Evolutionary conservation across 495 filamentous ascomycete species (phyloP), one percentile per base, ranked within the genome.

Genomic region (Penicillium crystallinum): DNA sequence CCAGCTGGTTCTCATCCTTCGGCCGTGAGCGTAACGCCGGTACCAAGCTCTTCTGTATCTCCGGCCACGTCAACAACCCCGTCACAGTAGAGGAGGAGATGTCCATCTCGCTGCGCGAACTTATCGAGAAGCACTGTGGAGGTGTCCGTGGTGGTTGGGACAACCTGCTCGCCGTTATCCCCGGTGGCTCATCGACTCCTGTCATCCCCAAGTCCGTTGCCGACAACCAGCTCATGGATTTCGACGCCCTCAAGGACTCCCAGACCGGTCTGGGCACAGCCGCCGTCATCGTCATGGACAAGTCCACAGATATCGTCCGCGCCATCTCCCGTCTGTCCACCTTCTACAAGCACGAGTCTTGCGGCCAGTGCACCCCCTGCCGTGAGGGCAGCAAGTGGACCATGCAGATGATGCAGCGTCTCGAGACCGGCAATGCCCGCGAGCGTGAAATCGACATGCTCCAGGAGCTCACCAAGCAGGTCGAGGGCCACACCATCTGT

Each of bases 21-120:
- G 93, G 93, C 30, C 90, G 93, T 52, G 91, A 97, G 73, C 85
- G 91, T 58, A 98, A 98, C 73, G 77, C 85, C 49, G 93, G 93
- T 66, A 98, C 93, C 38, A 98, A 98, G 79, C 84, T 98, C 31
- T 98, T 87, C 83, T 96, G 91, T 76, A 97, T 98, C 73, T 96
- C 91, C 31, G 93, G 93, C 21, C 90, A 97, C 71, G 93, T 98
- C 77, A 97, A 97, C 81, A 95, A 97, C 78, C 93, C 93, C 43
- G 87, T 81, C 69, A 97, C 95, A 8, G 92, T 98, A 39, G 93
- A 98, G 70, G 93, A 98, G 72, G 92, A 97, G 74, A 98, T 98
- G 93, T 90, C 86, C 58, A 97, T 97, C 56, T 84, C 93, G 8
- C 79, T 98, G 43, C 82, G 86, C 30, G 93, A 98, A 68, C 83